Conservation (phyloP, 192 early-diverging fungal species). For the Backusella australiensis region DNA sequence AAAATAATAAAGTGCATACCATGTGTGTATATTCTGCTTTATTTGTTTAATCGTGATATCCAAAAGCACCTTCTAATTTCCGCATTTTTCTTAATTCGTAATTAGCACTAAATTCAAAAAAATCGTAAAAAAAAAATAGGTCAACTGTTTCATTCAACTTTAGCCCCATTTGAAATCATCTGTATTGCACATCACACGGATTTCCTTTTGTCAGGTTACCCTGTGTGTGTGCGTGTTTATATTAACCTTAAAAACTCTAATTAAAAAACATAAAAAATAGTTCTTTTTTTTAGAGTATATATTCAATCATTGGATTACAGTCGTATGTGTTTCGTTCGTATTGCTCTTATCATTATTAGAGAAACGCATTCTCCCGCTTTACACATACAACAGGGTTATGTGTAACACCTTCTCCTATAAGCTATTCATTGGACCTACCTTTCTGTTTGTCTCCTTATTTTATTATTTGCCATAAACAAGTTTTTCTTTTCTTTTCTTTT, state of each 20-base stretch:
- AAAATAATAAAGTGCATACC: not conserved
- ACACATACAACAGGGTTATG: not conserved
- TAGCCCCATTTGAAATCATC: not conserved
- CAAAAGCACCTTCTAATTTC: not conserved
- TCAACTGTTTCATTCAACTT: not conserved
- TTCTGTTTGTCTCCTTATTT: not conserved
- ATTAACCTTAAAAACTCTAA: not conserved
- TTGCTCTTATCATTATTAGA: not conserved
- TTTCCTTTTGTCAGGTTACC: not conserved
- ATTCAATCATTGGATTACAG: not conserved
- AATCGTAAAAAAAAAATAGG: not conserved
- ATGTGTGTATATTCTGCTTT: not conserved
- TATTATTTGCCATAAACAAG: not conserved
- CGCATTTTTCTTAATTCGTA: conserved; percentile 11
- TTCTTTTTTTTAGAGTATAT: not conserved
- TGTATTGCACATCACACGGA: conserved; percentile 10
- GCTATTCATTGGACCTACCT: not conserved
- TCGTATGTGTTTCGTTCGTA: not conserved
- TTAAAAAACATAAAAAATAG: not conserved
- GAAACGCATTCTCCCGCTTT: not conserved
- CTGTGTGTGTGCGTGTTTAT: not conserved
- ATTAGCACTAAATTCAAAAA: not conserved
- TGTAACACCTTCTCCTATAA: not conserved
- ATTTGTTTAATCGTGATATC: not conserved
- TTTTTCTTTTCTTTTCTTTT: not conserved